Conservation (phyloP, 257 asterid species). For the Solanum virginianum region DNA sequence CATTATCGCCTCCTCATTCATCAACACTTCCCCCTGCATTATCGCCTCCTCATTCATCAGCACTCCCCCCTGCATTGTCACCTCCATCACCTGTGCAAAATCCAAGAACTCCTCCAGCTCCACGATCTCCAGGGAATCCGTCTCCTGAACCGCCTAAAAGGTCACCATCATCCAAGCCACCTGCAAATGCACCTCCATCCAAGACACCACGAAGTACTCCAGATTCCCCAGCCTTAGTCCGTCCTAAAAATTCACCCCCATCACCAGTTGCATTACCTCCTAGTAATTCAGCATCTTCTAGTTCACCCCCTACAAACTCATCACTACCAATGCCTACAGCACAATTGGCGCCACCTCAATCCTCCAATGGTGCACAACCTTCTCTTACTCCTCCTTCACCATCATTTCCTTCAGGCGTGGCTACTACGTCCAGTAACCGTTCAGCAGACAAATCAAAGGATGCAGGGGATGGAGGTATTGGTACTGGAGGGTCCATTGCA, state of each 20-base stretch:
- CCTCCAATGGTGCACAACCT: background rate
- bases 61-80: background rate
- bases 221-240: constrained; percentile 17
- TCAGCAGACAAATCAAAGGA: constrained; percentile 28
- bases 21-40: background rate
- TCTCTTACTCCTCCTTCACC: constrained; percentile 33
- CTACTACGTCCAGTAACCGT: constrained; percentile 7
- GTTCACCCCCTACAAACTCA: background rate
- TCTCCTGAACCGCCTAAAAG: constrained; percentile 18
- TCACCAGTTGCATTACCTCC: constrained; percentile 7
- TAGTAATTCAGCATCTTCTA: background rate
- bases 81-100: constrained; percentile 15
- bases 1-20: background rate
- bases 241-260: constrained; percentile 34
- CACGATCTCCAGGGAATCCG: background rate
- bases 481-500: constrained; percentile 40
- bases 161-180: constrained; percentile 20
- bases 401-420: constrained; percentile 23
- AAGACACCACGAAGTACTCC: constrained; percentile 9
- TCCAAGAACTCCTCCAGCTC: constrained; percentile 5
- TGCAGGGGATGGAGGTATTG: constrained; percentile 24
- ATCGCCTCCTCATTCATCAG: background rate
- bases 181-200: constrained; percentile 25
- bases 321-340: background rate
- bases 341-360: constrained; percentile 2